Evolutionary conservation across 768 basidiomycete species (phyloP).

Genomic region (Piloderma croceum): DNA sequence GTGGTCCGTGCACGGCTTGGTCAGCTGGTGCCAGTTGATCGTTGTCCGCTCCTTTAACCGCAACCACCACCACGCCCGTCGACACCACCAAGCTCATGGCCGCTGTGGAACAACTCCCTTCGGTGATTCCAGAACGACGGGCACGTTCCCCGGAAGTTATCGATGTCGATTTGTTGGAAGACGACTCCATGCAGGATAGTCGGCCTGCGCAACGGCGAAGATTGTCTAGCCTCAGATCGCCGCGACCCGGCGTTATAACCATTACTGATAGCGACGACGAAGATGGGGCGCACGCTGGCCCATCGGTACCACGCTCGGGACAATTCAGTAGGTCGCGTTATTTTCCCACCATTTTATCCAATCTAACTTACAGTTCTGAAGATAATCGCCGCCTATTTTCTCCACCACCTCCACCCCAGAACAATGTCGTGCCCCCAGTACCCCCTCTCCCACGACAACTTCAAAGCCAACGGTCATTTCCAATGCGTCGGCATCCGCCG

Average conservation of each 20-base stretch:
- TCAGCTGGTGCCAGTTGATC: neutral
- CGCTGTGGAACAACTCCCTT: too few species aligned
- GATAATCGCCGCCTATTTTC: constrained; percentile 27
- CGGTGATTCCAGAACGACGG: too few species aligned
- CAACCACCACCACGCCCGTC: too few species aligned
- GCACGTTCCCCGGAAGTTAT: constrained; percentile 36
- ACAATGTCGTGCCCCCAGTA: constrained; percentile 46
- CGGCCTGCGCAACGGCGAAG: constrained; percentile 22
- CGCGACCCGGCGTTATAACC: constrained; percentile 24
- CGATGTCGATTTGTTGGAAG: constrained; percentile 39
- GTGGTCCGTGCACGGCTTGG: constrained; percentile 25
- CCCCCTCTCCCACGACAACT: constrained; percentile 43
- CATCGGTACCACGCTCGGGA: too few species aligned
- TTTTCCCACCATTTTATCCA: constrained; percentile 8
- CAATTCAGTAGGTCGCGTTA: constrained; percentile 22
- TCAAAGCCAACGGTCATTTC: constrained; percentile 31
- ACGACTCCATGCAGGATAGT: constrained; percentile 21
- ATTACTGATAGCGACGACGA: constrained; percentile 40
- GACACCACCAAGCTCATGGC: too few species aligned
- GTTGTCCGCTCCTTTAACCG: neutral
- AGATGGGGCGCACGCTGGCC: too few species aligned
- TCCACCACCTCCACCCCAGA: constrained; percentile 44
- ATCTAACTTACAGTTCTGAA: neutral
- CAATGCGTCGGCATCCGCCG: constrained; percentile 30
- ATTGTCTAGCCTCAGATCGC: constrained; percentile 17